These are phyloP conservation scores for Cercophora samala DNA, from an alignment of 495 filamentous ascomycete species.

Conservation along the genomic window DNA sequence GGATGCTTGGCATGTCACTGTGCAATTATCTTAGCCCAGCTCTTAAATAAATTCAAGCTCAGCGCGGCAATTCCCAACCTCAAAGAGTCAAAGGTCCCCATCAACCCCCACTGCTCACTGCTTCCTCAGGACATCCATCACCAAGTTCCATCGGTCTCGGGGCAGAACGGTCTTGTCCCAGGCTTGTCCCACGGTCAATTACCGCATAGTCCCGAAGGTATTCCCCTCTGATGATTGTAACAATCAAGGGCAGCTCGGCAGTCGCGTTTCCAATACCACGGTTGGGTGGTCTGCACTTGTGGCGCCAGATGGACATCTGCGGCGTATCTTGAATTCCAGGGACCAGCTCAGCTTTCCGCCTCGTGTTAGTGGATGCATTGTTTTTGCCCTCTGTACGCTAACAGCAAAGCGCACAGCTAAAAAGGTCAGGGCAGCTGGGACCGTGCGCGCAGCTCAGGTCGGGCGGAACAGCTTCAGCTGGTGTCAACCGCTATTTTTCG, in stretches of 20 bases:
- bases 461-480: not conserved
- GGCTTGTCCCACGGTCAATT: constrained; percentile 1
- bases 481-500: not conserved
- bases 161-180: not conserved
- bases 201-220: not conserved
- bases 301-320: not conserved
- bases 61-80: constrained; percentile 5
- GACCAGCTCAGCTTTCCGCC: not conserved
- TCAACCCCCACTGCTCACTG: not conserved
- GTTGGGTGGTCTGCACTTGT: constrained; percentile 1
- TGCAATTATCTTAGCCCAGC: not conserved
- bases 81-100: no score
- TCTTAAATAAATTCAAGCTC: not conserved
- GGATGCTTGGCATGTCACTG: constrained; percentile 4
- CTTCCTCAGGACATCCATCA: not conserved
- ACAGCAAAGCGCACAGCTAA: not conserved
- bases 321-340: not conserved
- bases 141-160: no score
- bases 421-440: not conserved
- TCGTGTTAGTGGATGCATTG: not conserved
- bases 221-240: no score
- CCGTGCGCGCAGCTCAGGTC: not conserved
- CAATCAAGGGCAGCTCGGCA: not conserved
- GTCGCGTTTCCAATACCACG: constrained; percentile 5
- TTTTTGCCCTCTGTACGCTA: not conserved